Evolutionary conservation across 495 filamentous ascomycete species (phyloP).

Genomic region (Neurospora sublineolata): DNA sequence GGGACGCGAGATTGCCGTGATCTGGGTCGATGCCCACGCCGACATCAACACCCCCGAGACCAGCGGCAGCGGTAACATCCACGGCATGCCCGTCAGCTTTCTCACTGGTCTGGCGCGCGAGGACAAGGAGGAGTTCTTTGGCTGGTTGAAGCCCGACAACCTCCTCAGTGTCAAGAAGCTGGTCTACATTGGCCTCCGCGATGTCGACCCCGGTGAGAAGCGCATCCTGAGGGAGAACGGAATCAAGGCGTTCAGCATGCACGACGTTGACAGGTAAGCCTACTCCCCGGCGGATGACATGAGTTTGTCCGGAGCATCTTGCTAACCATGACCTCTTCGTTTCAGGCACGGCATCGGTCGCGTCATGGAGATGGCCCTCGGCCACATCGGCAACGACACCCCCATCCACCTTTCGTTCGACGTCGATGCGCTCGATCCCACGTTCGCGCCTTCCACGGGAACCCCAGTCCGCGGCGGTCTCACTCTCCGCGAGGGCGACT

Average conservation of each 20-base stretch:
- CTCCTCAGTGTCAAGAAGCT: conserved; percentile 63
- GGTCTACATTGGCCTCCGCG: conserved; percentile 92
- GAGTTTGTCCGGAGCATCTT: conserved; percentile 7
- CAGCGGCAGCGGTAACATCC: conserved; percentile 82
- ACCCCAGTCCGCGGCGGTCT: conserved; percentile 92
- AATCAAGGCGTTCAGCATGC: conserved; percentile 96
- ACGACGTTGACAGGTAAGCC: conserved; percentile 77
- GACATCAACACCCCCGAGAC: conserved; percentile 96
- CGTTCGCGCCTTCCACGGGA: conserved; percentile 91
- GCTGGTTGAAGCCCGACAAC: conserved; percentile 62
- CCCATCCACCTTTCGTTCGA: conserved; percentile 97
- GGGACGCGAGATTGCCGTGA: conserved; percentile 74
- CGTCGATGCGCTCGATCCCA: conserved; percentile 90
- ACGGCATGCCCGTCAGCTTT: conserved; percentile 96
- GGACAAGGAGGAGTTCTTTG: conserved; percentile 64
- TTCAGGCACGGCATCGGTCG: conserved; percentile 78
- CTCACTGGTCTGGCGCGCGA: conserved; percentile 72
- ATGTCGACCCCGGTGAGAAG: conserved; percentile 91
- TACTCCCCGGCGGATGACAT: conserved; percentile 1
- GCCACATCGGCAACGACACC: conserved; percentile 83
- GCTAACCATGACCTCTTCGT: background rate
- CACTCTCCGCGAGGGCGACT: conserved; percentile 92
- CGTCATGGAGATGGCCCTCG: conserved; percentile 95
- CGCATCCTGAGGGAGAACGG: conserved; percentile 72
- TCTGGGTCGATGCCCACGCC: conserved; percentile 97